Base-by-base conservation (phyloP, 257 asterid genomes). In the Ajuga chamaepitys region DNA sequence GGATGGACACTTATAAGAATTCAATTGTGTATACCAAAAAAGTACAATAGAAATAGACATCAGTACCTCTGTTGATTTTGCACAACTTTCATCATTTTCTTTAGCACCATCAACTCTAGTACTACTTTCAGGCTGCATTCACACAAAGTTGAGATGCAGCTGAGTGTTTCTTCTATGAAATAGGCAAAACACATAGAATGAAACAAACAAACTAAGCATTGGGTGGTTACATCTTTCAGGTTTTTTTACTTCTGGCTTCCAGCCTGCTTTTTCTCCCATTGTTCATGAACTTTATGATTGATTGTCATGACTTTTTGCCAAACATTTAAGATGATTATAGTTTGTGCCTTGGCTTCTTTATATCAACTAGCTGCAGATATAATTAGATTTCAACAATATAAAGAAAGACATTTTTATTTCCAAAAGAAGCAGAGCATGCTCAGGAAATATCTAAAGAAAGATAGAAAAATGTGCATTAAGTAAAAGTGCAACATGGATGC, bases 191-290 rank as follows among this genome's bases (percentile, higher is more conserved):
- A 59, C 55, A 48, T 52, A 14, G 20, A 61, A 14, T 54, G 44
- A 46, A 59, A 70, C 21, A 59, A 55, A 62, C 12, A 65, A 50
- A 41, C 9, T 25, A 67, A 62, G 74, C 55, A 73, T 28, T 37
- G 72, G n/a, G 58, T 26, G 72, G 71, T 79, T 75, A 83, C 99
- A 7, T 90, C 97, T 73, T 83, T 85, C 75, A 34, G 68, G 66
- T 75, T 86, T 37, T 75, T 94, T 25, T 83, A 88, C 71, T 89
- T 87, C 11, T 85, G 96, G 68, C 81, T 82, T 81, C 86, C 95
- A 34, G 95, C 86, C 77, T 86, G 97, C 61, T 84, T 88, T 79
- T 84, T 89, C 74, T 89, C 97, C 97, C 86, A 89, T 71, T 89
- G 97, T 68, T 83, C 95, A 72, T 82, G 88, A 59, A 95, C 97